A percentile compares a stretch with the other conserved stretches of the same genome.
Conservation (phyloP, 805 yeast species). For the Ogataea haglerorum region DNA sequence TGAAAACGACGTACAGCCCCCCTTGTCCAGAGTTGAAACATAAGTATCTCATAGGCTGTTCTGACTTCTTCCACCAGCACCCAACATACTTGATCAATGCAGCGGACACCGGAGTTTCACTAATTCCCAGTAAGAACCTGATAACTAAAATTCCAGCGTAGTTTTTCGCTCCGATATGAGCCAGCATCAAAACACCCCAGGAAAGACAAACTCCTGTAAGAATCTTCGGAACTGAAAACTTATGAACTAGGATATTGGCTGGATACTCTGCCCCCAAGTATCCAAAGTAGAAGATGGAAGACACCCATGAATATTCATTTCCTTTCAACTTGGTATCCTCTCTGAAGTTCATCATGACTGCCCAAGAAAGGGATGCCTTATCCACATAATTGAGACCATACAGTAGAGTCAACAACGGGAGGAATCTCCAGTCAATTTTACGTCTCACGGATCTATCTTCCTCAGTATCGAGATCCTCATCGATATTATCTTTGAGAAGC, state of each 20-base stretch:
- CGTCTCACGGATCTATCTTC: conserved; percentile 34
- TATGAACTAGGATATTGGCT: conserved; percentile 50
- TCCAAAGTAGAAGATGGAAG: conserved; percentile 36
- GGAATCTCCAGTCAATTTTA: conserved; percentile 36
- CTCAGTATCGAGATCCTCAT: conserved; percentile 12
- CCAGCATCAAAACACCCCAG: conserved; percentile 61
- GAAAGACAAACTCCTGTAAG: conserved; percentile 47
- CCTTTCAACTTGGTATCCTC: conserved; percentile 49
- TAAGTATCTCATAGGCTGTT: conserved; percentile 34
- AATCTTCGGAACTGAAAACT: conserved; percentile 49
- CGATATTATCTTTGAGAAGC: conserved; percentile 4
- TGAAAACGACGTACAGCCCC: conserved; percentile 43
- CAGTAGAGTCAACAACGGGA: conserved; percentile 33
- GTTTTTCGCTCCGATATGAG: conserved; percentile 40
- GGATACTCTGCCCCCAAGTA: conserved; percentile 47
- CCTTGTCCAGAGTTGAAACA: conserved; percentile 44
- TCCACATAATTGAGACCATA: conserved; percentile 21
- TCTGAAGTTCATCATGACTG: conserved; percentile 54
- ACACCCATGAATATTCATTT: conserved; percentile 31
- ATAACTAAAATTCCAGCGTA: conserved; percentile 45
- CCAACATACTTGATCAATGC: conserved; percentile 52
- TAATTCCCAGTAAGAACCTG: conserved; percentile 47
- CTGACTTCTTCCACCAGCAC: conserved; percentile 53
- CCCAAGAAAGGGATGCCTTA: conserved; percentile 29
- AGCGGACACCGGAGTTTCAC: conserved; percentile 55